A percentile compares a stretch with the other conserved stretches of the same genome.
These are phyloP conservation scores for Starmerella floris DNA, from an alignment of 805 yeast genomes.

Conservation along the genomic window DNA sequence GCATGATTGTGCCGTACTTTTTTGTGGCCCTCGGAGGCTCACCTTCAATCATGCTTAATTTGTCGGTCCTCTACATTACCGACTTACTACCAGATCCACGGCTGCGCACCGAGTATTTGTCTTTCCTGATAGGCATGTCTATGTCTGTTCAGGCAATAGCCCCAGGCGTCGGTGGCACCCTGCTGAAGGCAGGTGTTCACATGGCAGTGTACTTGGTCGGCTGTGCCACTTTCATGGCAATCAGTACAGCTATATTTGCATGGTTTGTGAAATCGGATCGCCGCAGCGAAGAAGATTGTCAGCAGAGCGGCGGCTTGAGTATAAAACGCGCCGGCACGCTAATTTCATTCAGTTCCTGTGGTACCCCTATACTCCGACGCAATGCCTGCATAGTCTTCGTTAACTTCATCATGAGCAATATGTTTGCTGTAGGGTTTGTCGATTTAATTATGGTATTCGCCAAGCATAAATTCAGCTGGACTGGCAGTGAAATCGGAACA, in stretches of 20 bases:
- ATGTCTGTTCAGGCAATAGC: slow-evolving; percentile 14
- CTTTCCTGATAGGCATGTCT: slow-evolving; percentile 7
- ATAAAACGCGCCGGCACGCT: neutral
- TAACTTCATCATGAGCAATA: slow-evolving; percentile 13
- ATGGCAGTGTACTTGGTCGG: slow-evolving; percentile 1
- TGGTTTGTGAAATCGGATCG: neutral
- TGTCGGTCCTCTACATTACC: slow-evolving; percentile 12
- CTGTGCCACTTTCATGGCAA: slow-evolving; percentile 5
- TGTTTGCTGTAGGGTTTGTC: slow-evolving; percentile 13
- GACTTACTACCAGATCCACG: slow-evolving; percentile 8
- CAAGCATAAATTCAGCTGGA: slow-evolving; percentile 13
- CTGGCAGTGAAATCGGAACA: slow-evolving; percentile 7
- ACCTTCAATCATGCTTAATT: slow-evolving; percentile 9
- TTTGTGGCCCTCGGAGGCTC: slow-evolving; percentile 11
- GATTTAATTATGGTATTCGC: slow-evolving; percentile 15
- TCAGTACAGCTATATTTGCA: neutral
- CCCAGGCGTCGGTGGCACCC: slow-evolving; percentile 13
- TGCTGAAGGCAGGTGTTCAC: slow-evolving; percentile 4
- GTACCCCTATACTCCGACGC: slow-evolving; percentile 3
- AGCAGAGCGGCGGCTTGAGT: neutral
- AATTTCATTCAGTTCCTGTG: slow-evolving; percentile 3
- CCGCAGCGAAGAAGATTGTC: neutral
- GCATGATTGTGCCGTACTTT: slow-evolving; percentile 12
- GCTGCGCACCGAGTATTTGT: slow-evolving; percentile 10
- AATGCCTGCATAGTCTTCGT: slow-evolving; percentile 11